phyloP scores from a whole-genome alignment of 176 grass and related monocot genomes.

The Elymus sibiricus region DNA sequence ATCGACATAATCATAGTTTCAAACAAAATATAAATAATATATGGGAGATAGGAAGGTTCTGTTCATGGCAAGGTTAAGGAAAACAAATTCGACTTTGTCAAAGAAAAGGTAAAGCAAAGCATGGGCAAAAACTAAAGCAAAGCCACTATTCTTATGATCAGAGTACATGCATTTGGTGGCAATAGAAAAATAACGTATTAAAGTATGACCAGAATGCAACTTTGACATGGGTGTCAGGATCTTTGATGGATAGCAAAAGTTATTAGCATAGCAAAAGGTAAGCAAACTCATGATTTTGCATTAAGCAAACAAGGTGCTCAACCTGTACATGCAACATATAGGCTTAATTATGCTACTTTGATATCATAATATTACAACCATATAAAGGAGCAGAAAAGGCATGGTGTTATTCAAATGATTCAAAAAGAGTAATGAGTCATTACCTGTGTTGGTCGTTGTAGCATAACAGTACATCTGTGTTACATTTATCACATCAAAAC shows the following conservation, averaged over 20 bases:
- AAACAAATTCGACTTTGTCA: not conserved
- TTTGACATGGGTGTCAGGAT: not conserved
- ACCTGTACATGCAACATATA: not conserved
- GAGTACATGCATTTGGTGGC: not conserved
- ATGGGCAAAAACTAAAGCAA: not conserved
- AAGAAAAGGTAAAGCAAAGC: not conserved
- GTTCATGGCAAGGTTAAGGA: not conserved
- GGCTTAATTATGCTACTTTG: not conserved
- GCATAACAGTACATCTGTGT: not conserved
- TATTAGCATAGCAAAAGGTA: not conserved
- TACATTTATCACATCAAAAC: not conserved
- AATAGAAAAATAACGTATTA: not conserved
- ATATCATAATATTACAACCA: not conserved
- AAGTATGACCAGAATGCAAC: not conserved
- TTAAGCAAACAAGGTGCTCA: not conserved
- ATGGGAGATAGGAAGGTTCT: not conserved
- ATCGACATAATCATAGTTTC: not conserved
- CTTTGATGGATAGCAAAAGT: not conserved
- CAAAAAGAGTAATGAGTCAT: not conserved
- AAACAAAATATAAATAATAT: not conserved
- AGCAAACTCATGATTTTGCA: not conserved
- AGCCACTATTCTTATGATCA: not conserved
- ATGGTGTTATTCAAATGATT: not conserved
- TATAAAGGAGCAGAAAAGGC: not conserved
- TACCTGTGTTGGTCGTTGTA: not conserved